These are phyloP conservation scores for Allium sativum DNA, from an alignment of 106 monocot genomes.

Conservation along the genomic window DNA sequence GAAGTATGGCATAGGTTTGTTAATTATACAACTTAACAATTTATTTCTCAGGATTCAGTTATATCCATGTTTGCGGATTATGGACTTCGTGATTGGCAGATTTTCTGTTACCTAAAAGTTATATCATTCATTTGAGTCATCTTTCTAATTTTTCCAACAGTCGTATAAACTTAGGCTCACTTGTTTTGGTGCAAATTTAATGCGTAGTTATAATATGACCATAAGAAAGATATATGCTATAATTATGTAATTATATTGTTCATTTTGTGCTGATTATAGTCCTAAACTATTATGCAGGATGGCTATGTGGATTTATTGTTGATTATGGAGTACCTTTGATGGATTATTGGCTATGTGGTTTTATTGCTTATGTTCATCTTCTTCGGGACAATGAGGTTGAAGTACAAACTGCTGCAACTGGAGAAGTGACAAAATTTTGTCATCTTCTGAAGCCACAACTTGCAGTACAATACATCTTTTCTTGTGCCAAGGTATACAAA, in stretches of 20 bases:
- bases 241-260: too few species aligned
- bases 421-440: conserved; percentile 14
- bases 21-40: neutral
- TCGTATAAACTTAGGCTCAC: too few species aligned
- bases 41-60: neutral
- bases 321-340: conserved; percentile 94
- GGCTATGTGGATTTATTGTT: conserved; percentile 75
- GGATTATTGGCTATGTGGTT: too few species aligned
- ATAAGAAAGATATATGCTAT: too few species aligned
- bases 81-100: too few species aligned
- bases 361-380: too few species aligned
- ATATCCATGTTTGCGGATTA: too few species aligned
- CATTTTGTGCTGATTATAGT: neutral
- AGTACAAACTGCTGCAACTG: conserved; percentile 15
- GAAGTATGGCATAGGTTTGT: conserved; percentile 79
- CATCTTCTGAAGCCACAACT: conserved; percentile 11
- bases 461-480: conserved; percentile 14
- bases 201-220: too few species aligned
- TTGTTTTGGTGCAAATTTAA: too few species aligned
- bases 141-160: too few species aligned
- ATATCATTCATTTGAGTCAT: too few species aligned
- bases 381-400: conserved; percentile 16
- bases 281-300: conserved; percentile 38
- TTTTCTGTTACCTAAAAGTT: too few species aligned
- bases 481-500: conserved; percentile 12